Evolutionary conservation across 2,329 filamentous ascomycete species (phyloP), one percentile per base, ranked within the genome.

Genomic region (Fusarium pseudograminearum): DNA sequence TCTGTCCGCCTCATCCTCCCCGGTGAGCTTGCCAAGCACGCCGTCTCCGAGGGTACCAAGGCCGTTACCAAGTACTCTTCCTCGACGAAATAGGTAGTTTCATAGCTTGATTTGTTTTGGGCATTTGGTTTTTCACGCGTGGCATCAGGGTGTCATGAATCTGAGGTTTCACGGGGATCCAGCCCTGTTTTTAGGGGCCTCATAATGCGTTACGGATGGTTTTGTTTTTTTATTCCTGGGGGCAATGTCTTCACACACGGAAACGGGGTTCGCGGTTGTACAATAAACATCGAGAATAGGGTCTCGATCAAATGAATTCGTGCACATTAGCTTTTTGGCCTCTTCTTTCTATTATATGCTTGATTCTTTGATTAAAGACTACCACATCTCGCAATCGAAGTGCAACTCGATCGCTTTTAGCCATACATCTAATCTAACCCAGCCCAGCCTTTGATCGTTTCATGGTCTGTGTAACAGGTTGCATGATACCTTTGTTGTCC

Each of bases 21-120:
- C 47, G 96, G 96, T 86, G 96, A 99, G 87, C 90, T 99, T 77
- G 96, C 96, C 83, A 99, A 99, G 92, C 96, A 99, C 86, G 96
- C 96, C 76, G 96, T 99, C 50, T 99, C 96, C 77, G 96, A 99
- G 87, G 96, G 96, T 81, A 99, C 96, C 83, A 99, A 99, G 93
- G 96, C 96, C 62, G 96, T 99, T 77, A 99, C 96, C 89, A 99
- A 99, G 91, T 99, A 98, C 90, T 98, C 95, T 76, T 98, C 95
- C 65, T 98, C 95, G 80, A 96, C 94, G 85, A 99, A 98, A 93
- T 98, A 97, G 89, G 84, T 75, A 80, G 81, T 80, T 76, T 79
- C 82, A 78, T 80, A 86, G 82, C 78, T 84, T 88, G 87, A 40
- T 87, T 87, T 88, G 83, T 84, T 83, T 85, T 82, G 82, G 83